Conservation (phyloP, 352 stramenopile genomes). For the Phytophthora hibernalis region DNA sequence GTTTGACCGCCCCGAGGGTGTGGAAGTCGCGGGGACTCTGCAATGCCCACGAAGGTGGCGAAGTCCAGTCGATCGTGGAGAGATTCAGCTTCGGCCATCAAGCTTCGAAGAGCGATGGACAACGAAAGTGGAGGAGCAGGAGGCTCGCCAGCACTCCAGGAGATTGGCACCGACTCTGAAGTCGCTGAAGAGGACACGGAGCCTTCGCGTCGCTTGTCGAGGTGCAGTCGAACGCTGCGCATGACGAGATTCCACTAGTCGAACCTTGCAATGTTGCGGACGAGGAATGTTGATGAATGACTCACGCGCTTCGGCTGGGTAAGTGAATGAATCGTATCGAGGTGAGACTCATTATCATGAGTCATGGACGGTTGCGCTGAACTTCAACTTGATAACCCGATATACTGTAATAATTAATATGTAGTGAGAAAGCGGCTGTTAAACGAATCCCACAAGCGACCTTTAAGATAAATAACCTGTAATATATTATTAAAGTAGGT, state of each 20-base stretch:
- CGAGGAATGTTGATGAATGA: constrained; percentile 20
- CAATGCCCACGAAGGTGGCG: constrained; percentile 20
- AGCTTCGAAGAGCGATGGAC: constrained; percentile 17
- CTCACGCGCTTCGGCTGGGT: no score
- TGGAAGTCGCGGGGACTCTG: constrained; percentile 19
- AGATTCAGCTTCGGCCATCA: constrained; percentile 26
- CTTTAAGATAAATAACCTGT: not conserved
- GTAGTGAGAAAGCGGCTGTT: no score
- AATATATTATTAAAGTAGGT: not conserved
- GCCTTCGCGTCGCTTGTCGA: constrained; percentile 5
- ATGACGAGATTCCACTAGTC: not conserved
- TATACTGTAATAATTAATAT: not conserved
- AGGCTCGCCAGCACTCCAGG: constrained; percentile 26
- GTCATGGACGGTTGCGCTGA: no score
- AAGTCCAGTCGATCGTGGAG: constrained; percentile 32
- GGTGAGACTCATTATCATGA: no score
- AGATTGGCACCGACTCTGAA: constrained; percentile 10
- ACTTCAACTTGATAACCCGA: not conserved
- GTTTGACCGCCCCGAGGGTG: constrained; percentile 12
- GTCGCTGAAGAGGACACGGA: constrained; percentile 13
- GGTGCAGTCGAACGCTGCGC: constrained; percentile 21
- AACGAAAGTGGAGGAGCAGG: constrained; percentile 22
- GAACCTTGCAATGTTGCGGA: not conserved
- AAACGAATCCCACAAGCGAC: no score
- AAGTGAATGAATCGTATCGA: no score